Evolutionary conservation across 169 alveolate genomes (phyloP).

Genomic region (Fabrea salina): DNA sequence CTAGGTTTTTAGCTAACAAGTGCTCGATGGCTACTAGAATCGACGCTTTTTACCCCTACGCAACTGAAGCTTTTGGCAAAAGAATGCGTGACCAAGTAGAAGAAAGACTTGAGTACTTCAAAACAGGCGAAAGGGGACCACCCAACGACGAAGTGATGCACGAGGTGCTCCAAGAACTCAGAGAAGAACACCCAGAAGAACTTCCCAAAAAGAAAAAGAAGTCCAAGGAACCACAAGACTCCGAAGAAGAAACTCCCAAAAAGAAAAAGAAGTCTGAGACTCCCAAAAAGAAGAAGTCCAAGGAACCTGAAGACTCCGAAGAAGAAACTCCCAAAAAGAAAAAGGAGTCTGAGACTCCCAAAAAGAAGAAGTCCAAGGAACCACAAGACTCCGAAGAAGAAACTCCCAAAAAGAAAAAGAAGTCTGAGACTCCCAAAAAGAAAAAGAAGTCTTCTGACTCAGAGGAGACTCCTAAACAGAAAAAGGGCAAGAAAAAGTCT

Average conservation of each 20-base stretch:
- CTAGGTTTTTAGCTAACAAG: conserved; percentile 97
- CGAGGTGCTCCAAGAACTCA: conserved; percentile 66
- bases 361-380: conserved; percentile 26
- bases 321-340: conserved; percentile 13
- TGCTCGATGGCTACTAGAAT: conserved; percentile 98
- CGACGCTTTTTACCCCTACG: conserved; percentile 85
- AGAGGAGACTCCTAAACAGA: too few relatives aligned
- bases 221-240: conserved; percentile 16
- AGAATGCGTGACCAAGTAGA: conserved; percentile 91
- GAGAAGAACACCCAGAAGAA: conserved; percentile 46
- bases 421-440: not conserved
- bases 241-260: conserved; percentile 17
- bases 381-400: conserved; percentile 30
- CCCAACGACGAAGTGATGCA: conserved; percentile 53
- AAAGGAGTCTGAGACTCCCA: conserved; percentile 17
- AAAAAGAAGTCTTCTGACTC: not conserved
- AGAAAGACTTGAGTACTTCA: conserved; percentile 91
- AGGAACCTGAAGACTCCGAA: conserved; percentile 48
- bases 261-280: not conserved
- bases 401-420: conserved; percentile 7
- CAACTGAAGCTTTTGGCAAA: conserved; percentile 90
- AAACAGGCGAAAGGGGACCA: conserved; percentile 84
- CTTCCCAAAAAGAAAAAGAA: conserved; percentile 44
- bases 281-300: conserved; percentile 50
- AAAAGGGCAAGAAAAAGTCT: too few relatives aligned